A percentile compares a stretch with the other conserved stretches of the same genome.
These are phyloP conservation scores for Pseudonitzschia multiseries DNA, from an alignment of 108 stramenopile species.

Conservation along the genomic window DNA sequence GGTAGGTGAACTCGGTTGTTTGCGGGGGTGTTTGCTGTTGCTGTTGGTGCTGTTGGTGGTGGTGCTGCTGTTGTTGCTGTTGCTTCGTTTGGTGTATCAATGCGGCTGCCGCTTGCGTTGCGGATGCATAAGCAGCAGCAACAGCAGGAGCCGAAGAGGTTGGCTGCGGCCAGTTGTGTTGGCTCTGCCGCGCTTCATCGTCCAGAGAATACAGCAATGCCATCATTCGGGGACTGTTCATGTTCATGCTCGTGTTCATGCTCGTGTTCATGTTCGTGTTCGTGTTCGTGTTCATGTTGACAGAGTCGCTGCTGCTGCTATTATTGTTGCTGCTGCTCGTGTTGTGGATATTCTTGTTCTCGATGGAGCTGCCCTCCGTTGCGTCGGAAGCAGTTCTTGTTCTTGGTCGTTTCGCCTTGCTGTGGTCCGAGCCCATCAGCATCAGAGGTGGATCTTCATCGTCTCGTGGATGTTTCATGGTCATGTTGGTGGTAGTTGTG, in stretches of 20 bases:
- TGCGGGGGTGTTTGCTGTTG: too few relatives aligned
- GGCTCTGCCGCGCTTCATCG: background rate
- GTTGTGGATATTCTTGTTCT: background rate
- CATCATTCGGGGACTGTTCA: slow-evolving; percentile 10
- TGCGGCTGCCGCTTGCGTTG: background rate
- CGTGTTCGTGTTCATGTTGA: too few relatives aligned
- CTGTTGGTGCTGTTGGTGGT: too few relatives aligned
- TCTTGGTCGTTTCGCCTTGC: slow-evolving; percentile 1
- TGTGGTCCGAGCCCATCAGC: slow-evolving; percentile 3
- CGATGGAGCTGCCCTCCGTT: background rate
- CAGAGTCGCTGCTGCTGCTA: background rate
- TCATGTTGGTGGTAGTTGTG: too few relatives aligned
- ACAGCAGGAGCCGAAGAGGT: background rate
- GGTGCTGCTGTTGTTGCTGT: background rate
- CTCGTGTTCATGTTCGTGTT: too few relatives aligned
- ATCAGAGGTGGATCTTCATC: background rate
- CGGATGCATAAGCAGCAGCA: background rate
- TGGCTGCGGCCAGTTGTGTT: background rate
- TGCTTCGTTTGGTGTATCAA: background rate
- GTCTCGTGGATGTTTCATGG: slow-evolving; percentile 10
- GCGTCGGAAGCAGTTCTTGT: background rate
- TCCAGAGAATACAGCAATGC: background rate
- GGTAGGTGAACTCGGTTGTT: background rate
- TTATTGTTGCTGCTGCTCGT: background rate
- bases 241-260: too few relatives aligned